Conservation (phyloP, 768 basidiomycete genomes). For the Auricularia heimuer region DNA sequence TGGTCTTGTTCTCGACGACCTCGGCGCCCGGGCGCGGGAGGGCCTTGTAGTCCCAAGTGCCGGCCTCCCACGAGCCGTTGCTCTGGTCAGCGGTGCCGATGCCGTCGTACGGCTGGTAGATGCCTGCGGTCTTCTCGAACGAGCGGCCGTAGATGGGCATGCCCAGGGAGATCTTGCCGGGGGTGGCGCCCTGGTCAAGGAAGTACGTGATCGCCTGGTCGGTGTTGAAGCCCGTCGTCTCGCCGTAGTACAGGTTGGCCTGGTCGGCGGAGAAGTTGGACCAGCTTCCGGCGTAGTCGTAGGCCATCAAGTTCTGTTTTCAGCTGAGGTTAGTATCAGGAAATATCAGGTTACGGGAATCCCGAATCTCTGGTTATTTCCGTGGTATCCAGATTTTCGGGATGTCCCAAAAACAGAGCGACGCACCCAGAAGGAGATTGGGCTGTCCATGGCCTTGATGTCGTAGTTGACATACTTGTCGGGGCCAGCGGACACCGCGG, state of each 20-base stretch:
- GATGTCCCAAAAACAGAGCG: too few species aligned
- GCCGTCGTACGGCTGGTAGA: constrained; percentile 60
- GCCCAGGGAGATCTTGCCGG: constrained; percentile 43
- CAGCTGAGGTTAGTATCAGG: constrained; percentile 12
- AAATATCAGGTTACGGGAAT: too few species aligned
- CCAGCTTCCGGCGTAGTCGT: constrained; percentile 68
- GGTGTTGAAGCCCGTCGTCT: constrained; percentile 49
- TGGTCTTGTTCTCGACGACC: constrained; percentile 55
- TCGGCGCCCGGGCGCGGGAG: constrained; percentile 45
- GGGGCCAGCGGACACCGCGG: constrained; percentile 54
- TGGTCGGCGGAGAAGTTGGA: constrained; percentile 31
- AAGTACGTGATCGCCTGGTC: constrained; percentile 61
- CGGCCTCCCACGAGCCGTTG: constrained; percentile 46
- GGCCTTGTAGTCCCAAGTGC: constrained; percentile 64
- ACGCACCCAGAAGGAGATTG: background rate
- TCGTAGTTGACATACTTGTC: constrained; percentile 34
- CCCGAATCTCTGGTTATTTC: constrained; percentile 8
- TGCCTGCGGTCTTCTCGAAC: constrained; percentile 59
- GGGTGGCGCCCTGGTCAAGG: constrained; percentile 47
- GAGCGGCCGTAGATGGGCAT: constrained; percentile 76
- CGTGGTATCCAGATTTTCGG: constrained; percentile 40
- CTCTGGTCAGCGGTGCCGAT: constrained; percentile 25
- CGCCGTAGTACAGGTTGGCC: constrained; percentile 62
- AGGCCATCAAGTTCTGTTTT: constrained; percentile 58
- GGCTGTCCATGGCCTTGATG: background rate